Evolutionary conservation across 202 grass and related monocot species (phyloP), one percentile per base, ranked within the genome.

Genomic region (Brachypodium distachyon): DNA sequence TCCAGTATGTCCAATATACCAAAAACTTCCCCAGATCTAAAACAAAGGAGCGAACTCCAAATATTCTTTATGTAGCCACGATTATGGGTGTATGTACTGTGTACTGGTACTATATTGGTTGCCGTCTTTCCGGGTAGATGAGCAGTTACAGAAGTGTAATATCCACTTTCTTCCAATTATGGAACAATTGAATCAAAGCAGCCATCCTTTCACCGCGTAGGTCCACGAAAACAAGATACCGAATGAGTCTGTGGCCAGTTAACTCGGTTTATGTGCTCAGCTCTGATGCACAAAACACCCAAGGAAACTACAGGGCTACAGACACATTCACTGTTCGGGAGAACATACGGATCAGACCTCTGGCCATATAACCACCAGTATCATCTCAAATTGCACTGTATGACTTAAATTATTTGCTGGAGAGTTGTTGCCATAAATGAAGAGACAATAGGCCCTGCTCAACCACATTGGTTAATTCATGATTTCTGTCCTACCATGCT

Each of bases 391-490:
- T 58, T 74, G 36, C 68, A 79, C 67, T 60, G 60, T 67, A 26
- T 61, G 33, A 36, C 33, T 61, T 79, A 27, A 83, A 83, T 87
- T 59, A 68, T 61, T 74, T 79, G 61, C 51, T 74, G 67, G 49
- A 17, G 49, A 14, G 75, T 74, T 54, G 85, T 37, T 74, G 22
- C 75, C 61, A 87, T 79, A 22, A 87, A 87, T 79, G 68, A 78
- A 74, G 18, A 31, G 6, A 37, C 55, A 76, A 36, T 18, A 55
- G 68, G 43, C 19, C 80, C 80, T 46, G 80, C 47, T 70, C 86
- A 83, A 78, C 21, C 44, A 62, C 37, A 46, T 68, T 34, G 55
- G 52, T 74, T 9, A 41, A 2, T 54, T 46, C 75, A 75, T 74
- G 17, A 77, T 81, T 39, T 53, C 29, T 80, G 76, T 80, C 75